Conservation (phyloP, 2,329 filamentous ascomycete genomes). For the Juglanconis sp. region DNA sequence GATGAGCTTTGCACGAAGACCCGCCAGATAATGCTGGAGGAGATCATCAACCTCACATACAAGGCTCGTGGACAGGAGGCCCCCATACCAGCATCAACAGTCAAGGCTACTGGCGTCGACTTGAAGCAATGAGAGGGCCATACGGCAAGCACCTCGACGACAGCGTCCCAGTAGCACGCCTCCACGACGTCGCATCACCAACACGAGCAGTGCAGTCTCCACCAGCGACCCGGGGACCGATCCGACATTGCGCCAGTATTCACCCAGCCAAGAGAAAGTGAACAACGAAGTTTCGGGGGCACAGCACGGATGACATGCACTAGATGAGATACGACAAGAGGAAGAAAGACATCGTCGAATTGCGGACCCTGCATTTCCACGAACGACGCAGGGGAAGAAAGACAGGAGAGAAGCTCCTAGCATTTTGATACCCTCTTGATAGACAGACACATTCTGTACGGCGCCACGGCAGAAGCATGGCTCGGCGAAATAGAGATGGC, state of each 20-base stretch:
- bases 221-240: not conserved
- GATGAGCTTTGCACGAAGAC: conserved; percentile 67
- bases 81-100: conserved; percentile 16
- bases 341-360: not conserved
- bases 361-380: not conserved
- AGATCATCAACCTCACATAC: conserved; percentile 53
- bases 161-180: not conserved
- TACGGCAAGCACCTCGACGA: conserved; percentile 24
- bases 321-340: not conserved
- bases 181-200: not conserved
- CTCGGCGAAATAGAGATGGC: conserved; percentile 1
- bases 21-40: conserved; percentile 72
- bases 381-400: not conserved
- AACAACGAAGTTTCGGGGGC: not conserved
- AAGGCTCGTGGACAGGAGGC: conserved; percentile 40
- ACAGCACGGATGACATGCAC: not conserved
- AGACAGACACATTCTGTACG: conserved; percentile 18
- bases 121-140: conserved; percentile 12
- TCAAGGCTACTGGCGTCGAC: conserved; percentile 17
- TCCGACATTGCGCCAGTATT: not conserved
- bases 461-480: conserved; percentile 4
- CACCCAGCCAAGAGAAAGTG: not conserved
- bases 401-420: conserved; percentile 6
- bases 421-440: conserved; percentile 17
- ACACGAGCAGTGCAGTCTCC: not conserved